phyloP scores from a whole-genome alignment of 192 early-diverging fungal genomes.

The Kickxella alabastrina region DNA sequence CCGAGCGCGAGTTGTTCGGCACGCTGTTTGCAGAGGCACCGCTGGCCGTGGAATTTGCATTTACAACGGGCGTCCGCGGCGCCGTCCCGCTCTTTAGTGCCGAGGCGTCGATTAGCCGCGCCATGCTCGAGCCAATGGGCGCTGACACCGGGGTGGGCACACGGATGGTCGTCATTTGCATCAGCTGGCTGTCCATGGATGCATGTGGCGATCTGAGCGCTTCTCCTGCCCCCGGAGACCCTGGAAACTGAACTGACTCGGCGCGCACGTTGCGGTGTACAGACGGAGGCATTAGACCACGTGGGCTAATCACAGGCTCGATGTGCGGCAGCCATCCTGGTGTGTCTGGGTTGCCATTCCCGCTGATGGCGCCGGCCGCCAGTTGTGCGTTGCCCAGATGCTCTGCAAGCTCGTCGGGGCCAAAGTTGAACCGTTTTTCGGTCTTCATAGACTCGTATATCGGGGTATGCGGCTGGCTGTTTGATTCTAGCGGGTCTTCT shows the following conservation, averaged over 20 bases:
- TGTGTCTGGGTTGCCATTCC: constrained; percentile 18
- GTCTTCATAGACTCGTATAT: constrained; percentile 40
- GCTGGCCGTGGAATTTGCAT: too few species aligned
- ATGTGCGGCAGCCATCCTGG: constrained; percentile 46
- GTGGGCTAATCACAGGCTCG: constrained; percentile 38
- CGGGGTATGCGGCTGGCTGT: constrained; percentile 21
- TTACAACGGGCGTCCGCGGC: too few species aligned
- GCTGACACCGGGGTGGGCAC: too few species aligned
- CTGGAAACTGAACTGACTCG: constrained; percentile 12
- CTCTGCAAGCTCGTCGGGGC: constrained; percentile 10
- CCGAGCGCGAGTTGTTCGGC: too few species aligned
- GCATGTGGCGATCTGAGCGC: too few species aligned
- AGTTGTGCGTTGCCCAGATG: constrained; percentile 22
- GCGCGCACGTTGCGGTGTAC: constrained; percentile 21
- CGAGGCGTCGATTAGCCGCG: too few species aligned
- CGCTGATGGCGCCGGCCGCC: neutral
- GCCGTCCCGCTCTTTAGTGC: too few species aligned
- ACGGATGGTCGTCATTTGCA: neutral
- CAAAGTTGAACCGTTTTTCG: constrained; percentile 25
- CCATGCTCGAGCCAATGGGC: too few species aligned
- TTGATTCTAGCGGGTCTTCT: neutral
- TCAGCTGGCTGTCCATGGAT: too few species aligned
- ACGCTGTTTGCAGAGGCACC: too few species aligned
- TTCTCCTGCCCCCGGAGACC: neutral
- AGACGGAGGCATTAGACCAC: neutral